phyloP scores from a whole-genome alignment of 140 eudicot species.

The Anethum foeniculum region DNA sequence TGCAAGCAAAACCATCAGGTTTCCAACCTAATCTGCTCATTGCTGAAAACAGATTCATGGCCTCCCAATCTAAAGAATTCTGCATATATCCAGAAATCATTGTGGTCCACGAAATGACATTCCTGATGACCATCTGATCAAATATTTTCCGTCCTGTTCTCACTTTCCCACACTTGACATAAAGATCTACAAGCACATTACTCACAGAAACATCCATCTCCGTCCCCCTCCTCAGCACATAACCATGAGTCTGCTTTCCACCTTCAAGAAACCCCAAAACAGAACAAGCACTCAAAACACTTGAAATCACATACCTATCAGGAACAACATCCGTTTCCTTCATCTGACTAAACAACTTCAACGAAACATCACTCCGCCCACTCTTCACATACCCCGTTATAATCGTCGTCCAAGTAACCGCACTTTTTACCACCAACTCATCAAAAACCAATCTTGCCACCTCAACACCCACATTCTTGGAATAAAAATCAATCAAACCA shows the following conservation, averaged over 20 bases:
- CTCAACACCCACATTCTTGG: conserved; percentile 37
- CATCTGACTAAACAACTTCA: conserved; percentile 46
- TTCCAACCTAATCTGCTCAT: conserved; percentile 55
- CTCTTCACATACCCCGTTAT: conserved; percentile 43
- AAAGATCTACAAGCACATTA: conserved; percentile 61
- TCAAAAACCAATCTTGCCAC: conserved; percentile 51
- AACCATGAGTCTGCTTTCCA: conserved; percentile 66
- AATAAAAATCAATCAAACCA: conserved; percentile 51
- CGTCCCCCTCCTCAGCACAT: conserved; percentile 42
- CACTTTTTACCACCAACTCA: conserved; percentile 29
- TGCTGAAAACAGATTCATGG: conserved; percentile 36
- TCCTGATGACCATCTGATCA: conserved; percentile 46
- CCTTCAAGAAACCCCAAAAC: conserved; percentile 40
- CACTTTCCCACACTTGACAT: conserved; percentile 54
- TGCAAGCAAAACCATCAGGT: conserved; percentile 64
- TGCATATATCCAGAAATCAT: conserved; percentile 84
- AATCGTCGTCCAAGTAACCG: conserved; percentile 67
- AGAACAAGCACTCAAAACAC: conserved; percentile 54
- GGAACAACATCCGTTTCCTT: conserved; percentile 46
- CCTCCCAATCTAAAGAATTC: conserved; percentile 46
- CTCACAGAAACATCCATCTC: conserved; percentile 53
- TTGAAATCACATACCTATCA: conserved; percentile 50
- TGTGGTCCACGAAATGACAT: conserved; percentile 62
- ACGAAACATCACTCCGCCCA: conserved; percentile 50
- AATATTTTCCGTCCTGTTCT: conserved; percentile 36